Base-by-base conservation (phyloP, 805 yeast species). In the Candida berthetii region DNA sequence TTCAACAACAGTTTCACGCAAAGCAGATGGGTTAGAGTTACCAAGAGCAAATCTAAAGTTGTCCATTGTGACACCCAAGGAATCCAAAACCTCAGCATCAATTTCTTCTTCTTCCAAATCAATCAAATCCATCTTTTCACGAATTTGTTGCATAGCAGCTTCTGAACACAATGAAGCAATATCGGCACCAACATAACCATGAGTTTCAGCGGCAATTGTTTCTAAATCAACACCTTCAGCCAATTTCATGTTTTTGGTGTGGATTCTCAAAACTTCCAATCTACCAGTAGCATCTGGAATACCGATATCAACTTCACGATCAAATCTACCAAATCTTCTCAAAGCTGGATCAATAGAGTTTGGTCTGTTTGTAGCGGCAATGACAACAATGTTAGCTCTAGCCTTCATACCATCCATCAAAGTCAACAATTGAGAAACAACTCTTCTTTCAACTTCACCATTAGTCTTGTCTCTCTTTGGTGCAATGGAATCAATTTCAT, bases 321-420 rank as follows among this genome's bases (percentile, higher is more conserved):
- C 96, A 55, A 87, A 84, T 60, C 96, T 71, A 42, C 96, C 96
- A 7, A 91, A 91, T 62, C 96, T 70, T 61, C 96, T 71, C 46
- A 87, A 69, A n/a, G 89, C 88, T 1, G 87, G 80, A 57, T 83
- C 90, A 36, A 83, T 76, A 37, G 83, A 69, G 57, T 82, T 82
- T 45, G 89, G 86, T 55, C 90, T 65, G 58, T 83, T 83, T 7
- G 91, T 93, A 31, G 99, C 99, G 42, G 99, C 99, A 69, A 93
- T 93, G 43, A 93, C 99, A 48, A 93, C 99, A 54, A 88, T 85
- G 61, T 93, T 93, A 33, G 98, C 85, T 68, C 99, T 83, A n/a
- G 98, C 96, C 70, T 91, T 91, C 99, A 93, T 93, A 74, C 99
- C 99, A 63, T 93, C 99, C 99, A 93, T 93, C 54, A 93, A 76